Evolutionary conservation across 2,329 filamentous ascomycete genomes (phyloP).

Genomic region (Botrytis galanthina): DNA sequence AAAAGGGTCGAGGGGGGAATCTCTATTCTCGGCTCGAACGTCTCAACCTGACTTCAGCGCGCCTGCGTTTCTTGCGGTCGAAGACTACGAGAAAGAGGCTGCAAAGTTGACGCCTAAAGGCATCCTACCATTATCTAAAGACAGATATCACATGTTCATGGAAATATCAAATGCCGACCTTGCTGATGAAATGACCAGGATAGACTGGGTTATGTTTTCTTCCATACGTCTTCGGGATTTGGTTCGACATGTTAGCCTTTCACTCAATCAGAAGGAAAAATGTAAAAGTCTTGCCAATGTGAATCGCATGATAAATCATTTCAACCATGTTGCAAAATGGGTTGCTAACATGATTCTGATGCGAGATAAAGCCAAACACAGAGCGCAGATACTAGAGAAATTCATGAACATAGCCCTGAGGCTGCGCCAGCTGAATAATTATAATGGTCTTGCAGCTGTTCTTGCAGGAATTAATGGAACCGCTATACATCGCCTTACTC

Average conservation of each 20-base stretch:
- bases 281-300: conserved; percentile 80
- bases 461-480: conserved; percentile 89
- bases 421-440: conserved; percentile 90
- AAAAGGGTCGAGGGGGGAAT: conserved; percentile 31
- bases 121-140: conserved; percentile 71
- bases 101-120: conserved; percentile 67
- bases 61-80: conserved; percentile 59
- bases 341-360: conserved; percentile 82
- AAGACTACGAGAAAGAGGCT: conserved; percentile 79
- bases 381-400: conserved; percentile 87
- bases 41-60: conserved; percentile 30
- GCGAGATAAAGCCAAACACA: conserved; percentile 92
- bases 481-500: conserved; percentile 76
- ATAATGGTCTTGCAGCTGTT: conserved; percentile 92
- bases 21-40: conserved; percentile 29
- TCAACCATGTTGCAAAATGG: conserved; percentile 82
- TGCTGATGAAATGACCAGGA: conserved; percentile 86
- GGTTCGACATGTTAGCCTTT: conserved; percentile 83
- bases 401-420: conserved; percentile 90
- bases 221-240: conserved; percentile 91
- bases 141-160: conserved; percentile 89
- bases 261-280: conserved; percentile 66
- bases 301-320: conserved; percentile 90
- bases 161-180: conserved; percentile 80
- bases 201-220: conserved; percentile 98